A percentile compares a stretch with the other conserved stretches of the same genome.
These are phyloP conservation scores for Pichia insulana DNA, from an alignment of 805 yeast genomes.

Conservation along the genomic window DNA sequence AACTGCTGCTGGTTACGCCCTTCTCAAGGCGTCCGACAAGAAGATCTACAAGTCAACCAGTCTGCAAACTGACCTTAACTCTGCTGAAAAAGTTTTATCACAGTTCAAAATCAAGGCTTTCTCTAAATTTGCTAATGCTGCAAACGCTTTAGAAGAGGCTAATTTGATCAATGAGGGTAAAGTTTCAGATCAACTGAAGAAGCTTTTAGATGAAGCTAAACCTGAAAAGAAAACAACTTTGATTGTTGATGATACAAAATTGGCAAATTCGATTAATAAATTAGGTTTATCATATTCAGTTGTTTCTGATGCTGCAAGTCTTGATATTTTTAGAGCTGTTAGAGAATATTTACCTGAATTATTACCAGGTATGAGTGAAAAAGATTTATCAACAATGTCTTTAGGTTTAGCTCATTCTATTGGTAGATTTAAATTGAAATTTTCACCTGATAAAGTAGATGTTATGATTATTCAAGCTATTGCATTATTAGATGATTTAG, in stretches of 20 bases:
- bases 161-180: slow-evolving; percentile 88
- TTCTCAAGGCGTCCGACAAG: slow-evolving; percentile 95
- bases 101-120: slow-evolving; percentile 93
- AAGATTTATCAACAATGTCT: slow-evolving; percentile 86
- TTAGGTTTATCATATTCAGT: slow-evolving; percentile 80
- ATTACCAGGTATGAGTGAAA: slow-evolving; percentile 84
- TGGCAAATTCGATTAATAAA: slow-evolving; percentile 94
- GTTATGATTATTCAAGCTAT: slow-evolving; percentile 99
- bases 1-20: slow-evolving; percentile 98
- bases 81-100: slow-evolving; percentile 76
- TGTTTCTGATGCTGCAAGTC: slow-evolving; percentile 89
- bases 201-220: slow-evolving; percentile 65
- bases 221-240: slow-evolving; percentile 77
- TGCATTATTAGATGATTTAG: slow-evolving; percentile 91
- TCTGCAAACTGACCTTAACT: slow-evolving; percentile 66
- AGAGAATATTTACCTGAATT: slow-evolving; percentile 90
- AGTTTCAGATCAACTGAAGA: slow-evolving; percentile 77
- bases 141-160: slow-evolving; percentile 93
- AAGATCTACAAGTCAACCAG: slow-evolving; percentile 82
- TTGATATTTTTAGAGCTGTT: slow-evolving; percentile 91
- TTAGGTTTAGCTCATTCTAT: slow-evolving; percentile 97
- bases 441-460: slow-evolving; percentile 96
- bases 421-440: slow-evolving; percentile 96
- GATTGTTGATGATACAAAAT: slow-evolving; percentile 89
- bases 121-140: slow-evolving; percentile 90